These are phyloP conservation scores for Helminthosporium solani DNA, from an alignment of 2,329 filamentous ascomycete species.

Conservation along the genomic window DNA sequence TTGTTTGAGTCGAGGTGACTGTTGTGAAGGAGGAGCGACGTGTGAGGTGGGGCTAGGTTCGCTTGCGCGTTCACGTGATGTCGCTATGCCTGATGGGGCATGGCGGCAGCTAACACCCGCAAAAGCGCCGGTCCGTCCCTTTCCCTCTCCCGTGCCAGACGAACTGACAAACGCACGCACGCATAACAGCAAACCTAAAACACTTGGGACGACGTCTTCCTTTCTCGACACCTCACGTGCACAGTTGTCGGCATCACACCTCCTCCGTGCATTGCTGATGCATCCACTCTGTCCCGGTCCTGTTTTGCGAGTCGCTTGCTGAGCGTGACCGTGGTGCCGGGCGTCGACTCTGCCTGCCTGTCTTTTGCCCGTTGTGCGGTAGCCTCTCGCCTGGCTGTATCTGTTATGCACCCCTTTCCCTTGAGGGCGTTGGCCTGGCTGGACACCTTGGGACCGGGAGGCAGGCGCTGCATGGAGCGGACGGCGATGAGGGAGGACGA, in stretches of 20 bases:
- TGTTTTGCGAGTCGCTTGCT: slow-evolving; percentile 13
- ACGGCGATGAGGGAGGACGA: not conserved
- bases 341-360: slow-evolving; percentile 2
- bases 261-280: not conserved
- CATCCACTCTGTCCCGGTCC: slow-evolving; percentile 11
- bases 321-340: not conserved
- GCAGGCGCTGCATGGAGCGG: not conserved
- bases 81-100: slow-evolving; percentile 17
- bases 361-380: not conserved
- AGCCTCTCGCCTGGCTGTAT: not conserved
- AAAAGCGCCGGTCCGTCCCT: slow-evolving; percentile 17
- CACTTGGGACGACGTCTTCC: slow-evolving; percentile 9
- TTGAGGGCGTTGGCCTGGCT: not conserved
- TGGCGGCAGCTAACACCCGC: slow-evolving; percentile 15
- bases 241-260: slow-evolving; percentile 15
- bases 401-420: not conserved
- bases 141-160: slow-evolving; percentile 3
- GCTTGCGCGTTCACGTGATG: slow-evolving; percentile 31
- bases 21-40: slow-evolving; percentile 30
- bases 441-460: not conserved
- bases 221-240: slow-evolving; percentile 23
- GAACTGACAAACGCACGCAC: not conserved
- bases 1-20: slow-evolving; percentile 22
- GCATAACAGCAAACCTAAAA: not conserved
- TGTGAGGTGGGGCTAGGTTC: slow-evolving; percentile 35